Evolutionary conservation across 305 asterid genomes (phyloP).

Genomic region (Fraxinus greggii): DNA sequence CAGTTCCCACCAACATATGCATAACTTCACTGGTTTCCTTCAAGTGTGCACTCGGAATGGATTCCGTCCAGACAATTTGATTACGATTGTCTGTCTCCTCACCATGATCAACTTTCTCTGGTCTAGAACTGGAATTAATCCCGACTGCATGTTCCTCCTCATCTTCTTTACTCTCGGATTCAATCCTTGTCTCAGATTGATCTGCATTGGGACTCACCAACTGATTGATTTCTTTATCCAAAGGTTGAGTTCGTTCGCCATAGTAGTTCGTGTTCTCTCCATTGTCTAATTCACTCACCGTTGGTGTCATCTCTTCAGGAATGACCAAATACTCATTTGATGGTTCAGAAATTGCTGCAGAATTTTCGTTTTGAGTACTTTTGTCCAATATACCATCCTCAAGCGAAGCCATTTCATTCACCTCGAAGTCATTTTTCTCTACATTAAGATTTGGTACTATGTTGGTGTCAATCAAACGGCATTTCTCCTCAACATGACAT

Average conservation of each 20-base stretch:
- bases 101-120: not conserved
- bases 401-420: not conserved
- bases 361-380: slow-evolving; percentile 11
- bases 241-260: slow-evolving; percentile 10
- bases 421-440: slow-evolving; percentile 11
- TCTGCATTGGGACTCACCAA: slow-evolving; percentile 10
- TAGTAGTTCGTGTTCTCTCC: slow-evolving; percentile 7
- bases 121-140: slow-evolving; percentile 1
- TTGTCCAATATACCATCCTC: slow-evolving; percentile 19
- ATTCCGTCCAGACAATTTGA: not conserved
- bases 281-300: slow-evolving; percentile 14
- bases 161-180: slow-evolving; percentile 1
- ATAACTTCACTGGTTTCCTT: slow-evolving; percentile 7
- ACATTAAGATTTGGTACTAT: not conserved
- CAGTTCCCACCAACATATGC: slow-evolving; percentile 14
- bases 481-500: slow-evolving; percentile 8
- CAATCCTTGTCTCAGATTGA: slow-evolving; percentile 12
- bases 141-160: slow-evolving; percentile 4
- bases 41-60: not conserved
- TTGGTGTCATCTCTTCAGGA: slow-evolving; percentile 21
- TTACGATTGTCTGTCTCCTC: not conserved
- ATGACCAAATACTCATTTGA: slow-evolving; percentile 18
- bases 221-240: slow-evolving; percentile 22
- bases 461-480: not conserved
- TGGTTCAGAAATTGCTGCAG: slow-evolving; percentile 14